Conservation (phyloP, 2,329 filamentous ascomycete species). For the Penicillium sp. region DNA sequence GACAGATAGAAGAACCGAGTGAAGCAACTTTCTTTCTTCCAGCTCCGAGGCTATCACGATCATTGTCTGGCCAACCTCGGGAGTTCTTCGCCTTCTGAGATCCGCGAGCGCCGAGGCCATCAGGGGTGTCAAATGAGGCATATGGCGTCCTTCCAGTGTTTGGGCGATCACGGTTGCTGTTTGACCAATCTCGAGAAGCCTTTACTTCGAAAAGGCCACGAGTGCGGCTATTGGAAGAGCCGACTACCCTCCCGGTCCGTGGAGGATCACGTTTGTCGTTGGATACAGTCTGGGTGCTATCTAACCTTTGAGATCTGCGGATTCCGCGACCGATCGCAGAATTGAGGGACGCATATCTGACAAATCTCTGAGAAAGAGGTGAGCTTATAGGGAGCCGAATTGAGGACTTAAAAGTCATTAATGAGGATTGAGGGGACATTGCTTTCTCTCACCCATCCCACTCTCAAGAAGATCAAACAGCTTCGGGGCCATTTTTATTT, state of each 20-base stretch:
- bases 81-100: not conserved
- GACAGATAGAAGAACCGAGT: not conserved
- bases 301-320: conserved; percentile 48
- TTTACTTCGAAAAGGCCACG: no score
- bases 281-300: not conserved
- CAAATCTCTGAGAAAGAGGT: conserved; percentile 21
- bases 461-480: not conserved
- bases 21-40: not conserved
- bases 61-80: not conserved
- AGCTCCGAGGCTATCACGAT: not conserved
- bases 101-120: not conserved
- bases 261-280: conserved; percentile 6
- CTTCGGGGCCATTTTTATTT: conserved; percentile 2
- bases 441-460: not conserved
- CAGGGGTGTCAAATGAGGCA: not conserved
- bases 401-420: conserved; percentile 1
- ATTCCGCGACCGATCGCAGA: conserved; percentile 73
- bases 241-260: not conserved
- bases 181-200: not conserved
- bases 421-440: conserved; percentile 8
- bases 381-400: conserved; percentile 21
- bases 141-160: not conserved
- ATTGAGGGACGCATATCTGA: conserved; percentile 61
- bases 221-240: no score
- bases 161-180: conserved; percentile 4